phyloP scores from a whole-genome alignment of 1,284 basidiomycete species.

The Ceraceosorus guamensis region DNA sequence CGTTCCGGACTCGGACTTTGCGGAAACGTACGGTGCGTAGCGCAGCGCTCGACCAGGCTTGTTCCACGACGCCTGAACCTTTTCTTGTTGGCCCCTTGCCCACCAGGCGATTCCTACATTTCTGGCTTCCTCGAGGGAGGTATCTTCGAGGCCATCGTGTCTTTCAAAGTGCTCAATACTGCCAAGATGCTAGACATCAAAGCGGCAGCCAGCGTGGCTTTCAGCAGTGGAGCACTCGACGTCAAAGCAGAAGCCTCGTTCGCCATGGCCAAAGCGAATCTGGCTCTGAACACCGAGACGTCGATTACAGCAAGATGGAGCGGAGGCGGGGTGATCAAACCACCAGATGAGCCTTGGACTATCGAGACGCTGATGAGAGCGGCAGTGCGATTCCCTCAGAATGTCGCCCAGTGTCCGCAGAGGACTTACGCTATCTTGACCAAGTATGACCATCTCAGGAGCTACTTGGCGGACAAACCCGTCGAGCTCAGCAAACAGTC shows the following conservation, averaged over 20 bases:
- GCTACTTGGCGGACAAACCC: conserved; percentile 3
- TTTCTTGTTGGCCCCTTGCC: too few species aligned
- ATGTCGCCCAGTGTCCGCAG: conserved; percentile 1
- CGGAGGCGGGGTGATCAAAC: conserved; percentile 4
- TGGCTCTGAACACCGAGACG: conserved; percentile 7
- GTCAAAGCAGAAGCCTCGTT: conserved; percentile 2
- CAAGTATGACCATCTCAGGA: conserved; percentile 4
- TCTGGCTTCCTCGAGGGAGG: conserved; percentile 3
- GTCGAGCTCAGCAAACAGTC: neutral
- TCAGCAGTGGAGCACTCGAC: conserved; percentile 3
- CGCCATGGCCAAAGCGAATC: conserved; percentile 3
- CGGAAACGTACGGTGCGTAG: neutral
- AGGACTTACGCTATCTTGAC: conserved; percentile 2
- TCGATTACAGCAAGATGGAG: conserved; percentile 1
- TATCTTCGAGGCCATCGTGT: conserved; percentile 3
- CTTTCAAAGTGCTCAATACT: conserved; percentile 3
- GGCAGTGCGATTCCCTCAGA: conserved; percentile 4
- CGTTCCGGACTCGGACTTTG: neutral
- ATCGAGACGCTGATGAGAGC: conserved; percentile 1
- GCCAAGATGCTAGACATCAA: neutral
- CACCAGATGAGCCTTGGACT: conserved; percentile 4
- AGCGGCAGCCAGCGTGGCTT: conserved; percentile 5
- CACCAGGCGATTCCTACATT: conserved; percentile 4
- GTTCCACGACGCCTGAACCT: too few species aligned
- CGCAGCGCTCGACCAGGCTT: too few species aligned